Percentiles rank a stretch among this genome's conserved stretches.
Conservation (phyloP, 768 basidiomycete species). For the Suillus spraguei region DNA sequence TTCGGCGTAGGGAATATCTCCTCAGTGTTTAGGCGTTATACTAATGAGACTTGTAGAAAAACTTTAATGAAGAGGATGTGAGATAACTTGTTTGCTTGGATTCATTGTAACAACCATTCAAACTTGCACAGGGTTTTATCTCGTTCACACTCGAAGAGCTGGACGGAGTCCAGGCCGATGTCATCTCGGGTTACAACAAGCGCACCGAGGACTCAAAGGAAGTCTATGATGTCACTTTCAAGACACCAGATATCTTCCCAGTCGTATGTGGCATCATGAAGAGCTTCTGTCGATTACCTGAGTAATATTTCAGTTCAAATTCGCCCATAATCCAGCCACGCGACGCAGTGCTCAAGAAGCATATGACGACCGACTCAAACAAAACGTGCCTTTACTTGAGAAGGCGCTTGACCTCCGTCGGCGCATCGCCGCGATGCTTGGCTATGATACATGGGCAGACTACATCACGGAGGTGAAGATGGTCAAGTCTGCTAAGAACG, state of each 20-base stretch:
- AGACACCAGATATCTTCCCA: conserved; percentile 82
- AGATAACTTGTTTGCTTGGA: conserved; percentile 15
- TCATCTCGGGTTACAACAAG: conserved; percentile 76
- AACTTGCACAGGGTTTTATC: conserved; percentile 49
- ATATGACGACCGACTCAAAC: conserved; percentile 64
- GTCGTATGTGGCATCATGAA: conserved; percentile 47
- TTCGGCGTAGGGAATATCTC: conserved; percentile 60
- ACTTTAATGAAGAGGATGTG: conserved; percentile 88
- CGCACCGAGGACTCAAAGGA: conserved; percentile 59
- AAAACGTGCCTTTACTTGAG: conserved; percentile 72
- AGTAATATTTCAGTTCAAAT: conserved; percentile 65
- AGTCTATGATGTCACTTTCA: conserved; percentile 75
- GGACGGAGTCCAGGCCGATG: conserved; percentile 75
- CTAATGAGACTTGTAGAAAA: conserved; percentile 54
- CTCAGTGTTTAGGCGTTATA: background rate
- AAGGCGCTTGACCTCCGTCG: conserved; percentile 73
- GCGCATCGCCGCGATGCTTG: conserved; percentile 64
- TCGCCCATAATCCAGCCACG: conserved; percentile 68
- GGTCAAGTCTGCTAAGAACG: conserved; percentile 70
- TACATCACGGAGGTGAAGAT: conserved; percentile 86
- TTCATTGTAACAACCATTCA: conserved; percentile 3
- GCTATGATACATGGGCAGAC: conserved; percentile 83
- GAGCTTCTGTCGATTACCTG: background rate
- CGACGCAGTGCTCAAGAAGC: conserved; percentile 67
- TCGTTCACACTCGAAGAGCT: conserved; percentile 73